These are phyloP conservation scores for Cynanchum wilfordii DNA, from an alignment of 257 asterid genomes.

Conservation along the genomic window DNA sequence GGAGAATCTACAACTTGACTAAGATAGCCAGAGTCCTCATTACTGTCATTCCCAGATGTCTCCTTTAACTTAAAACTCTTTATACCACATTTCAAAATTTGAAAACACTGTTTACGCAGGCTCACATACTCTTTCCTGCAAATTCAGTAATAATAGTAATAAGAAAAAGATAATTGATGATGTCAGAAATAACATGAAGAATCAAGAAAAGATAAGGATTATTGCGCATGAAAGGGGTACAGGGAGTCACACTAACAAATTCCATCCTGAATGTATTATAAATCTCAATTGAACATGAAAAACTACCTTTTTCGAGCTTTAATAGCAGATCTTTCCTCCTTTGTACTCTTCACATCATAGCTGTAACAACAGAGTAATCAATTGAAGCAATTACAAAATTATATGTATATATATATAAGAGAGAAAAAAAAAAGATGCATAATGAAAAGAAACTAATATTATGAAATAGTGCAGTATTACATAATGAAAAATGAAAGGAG, in stretches of 20 bases:
- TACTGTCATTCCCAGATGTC: conserved; percentile 35
- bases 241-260: neutral
- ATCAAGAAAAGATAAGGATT: neutral
- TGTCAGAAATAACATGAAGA: neutral
- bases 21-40: conserved; percentile 42
- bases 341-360: conserved; percentile 67
- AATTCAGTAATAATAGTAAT: neutral
- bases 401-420: no score
- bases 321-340: conserved; percentile 49
- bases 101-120: conserved; percentile 62
- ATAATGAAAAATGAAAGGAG: neutral
- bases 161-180: neutral
- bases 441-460: neutral
- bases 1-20: conserved; percentile 45
- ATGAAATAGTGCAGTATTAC: neutral
- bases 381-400: neutral
- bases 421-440: neutral
- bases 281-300: conserved; percentile 11
- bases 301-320: conserved; percentile 62
- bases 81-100: conserved; percentile 40
- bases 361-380: conserved; percentile 33
- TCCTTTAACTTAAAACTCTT: conserved; percentile 44
- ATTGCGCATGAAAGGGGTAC: neutral
- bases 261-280: neutral
- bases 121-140: conserved; percentile 60